Evolutionary conservation across 805 yeast species (phyloP).

Genomic region (Ogataea pignaliae): DNA sequence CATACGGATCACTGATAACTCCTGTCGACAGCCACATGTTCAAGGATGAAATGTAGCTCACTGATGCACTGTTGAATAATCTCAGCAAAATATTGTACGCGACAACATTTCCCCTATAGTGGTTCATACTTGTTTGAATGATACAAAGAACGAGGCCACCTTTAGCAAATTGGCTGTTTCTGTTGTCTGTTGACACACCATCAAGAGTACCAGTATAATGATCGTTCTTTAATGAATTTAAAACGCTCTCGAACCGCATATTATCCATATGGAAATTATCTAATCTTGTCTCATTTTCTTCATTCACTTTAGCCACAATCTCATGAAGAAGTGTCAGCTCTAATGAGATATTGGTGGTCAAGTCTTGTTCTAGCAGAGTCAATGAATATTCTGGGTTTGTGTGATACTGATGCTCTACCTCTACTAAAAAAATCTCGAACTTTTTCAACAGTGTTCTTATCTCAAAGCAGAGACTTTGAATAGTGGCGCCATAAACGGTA

Average conservation of each 20-base stretch:
- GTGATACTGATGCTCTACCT: slow-evolving; percentile 51
- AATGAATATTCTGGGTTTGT: slow-evolving; percentile 51
- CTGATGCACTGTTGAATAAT: slow-evolving; percentile 56
- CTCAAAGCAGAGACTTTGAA: slow-evolving; percentile 67
- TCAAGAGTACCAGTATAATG: slow-evolving; percentile 44
- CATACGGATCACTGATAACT: slow-evolving; percentile 66
- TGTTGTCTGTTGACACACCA: slow-evolving; percentile 46
- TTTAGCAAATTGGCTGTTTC: slow-evolving; percentile 52
- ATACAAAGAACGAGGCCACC: slow-evolving; percentile 74
- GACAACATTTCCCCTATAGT: slow-evolving; percentile 60
- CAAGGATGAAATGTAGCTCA: slow-evolving; percentile 61
- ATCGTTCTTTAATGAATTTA: slow-evolving; percentile 36
- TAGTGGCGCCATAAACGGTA: slow-evolving; percentile 58
- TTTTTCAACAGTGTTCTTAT: slow-evolving; percentile 42
- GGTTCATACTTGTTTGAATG: slow-evolving; percentile 52
- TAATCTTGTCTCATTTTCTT: slow-evolving; percentile 39
- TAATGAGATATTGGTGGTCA: slow-evolving; percentile 32
- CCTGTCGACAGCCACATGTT: slow-evolving; percentile 81
- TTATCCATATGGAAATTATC: slow-evolving; percentile 25
- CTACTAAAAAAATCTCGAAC: slow-evolving; percentile 30
- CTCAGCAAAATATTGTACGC: slow-evolving; percentile 47
- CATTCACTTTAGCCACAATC: slow-evolving; percentile 47
- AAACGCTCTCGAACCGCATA: slow-evolving; percentile 29
- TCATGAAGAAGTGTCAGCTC: slow-evolving; percentile 55
- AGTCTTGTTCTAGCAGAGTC: slow-evolving; percentile 50